Base-by-base conservation (phyloP, 2,329 filamentous ascomycete genomes). In the Leptographium procerum region DNA sequence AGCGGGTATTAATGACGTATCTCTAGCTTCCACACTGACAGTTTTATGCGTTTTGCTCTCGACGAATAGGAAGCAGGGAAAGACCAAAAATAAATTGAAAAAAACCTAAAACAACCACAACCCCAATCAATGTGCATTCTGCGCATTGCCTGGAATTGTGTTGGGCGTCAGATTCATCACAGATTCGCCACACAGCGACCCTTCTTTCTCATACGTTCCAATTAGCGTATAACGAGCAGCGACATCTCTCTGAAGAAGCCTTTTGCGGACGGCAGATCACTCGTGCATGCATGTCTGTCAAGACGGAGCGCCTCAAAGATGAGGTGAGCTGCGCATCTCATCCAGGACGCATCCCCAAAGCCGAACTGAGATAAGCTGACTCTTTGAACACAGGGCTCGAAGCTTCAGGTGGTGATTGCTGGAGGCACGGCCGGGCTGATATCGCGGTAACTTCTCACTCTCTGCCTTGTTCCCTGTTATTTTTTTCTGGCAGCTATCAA, bases 361-460 rank as follows among this genome's bases (percentile, higher is more conserved):
- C 14, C 8, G 6, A 19, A 19, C 7, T 45, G 43, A 9, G 33
- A 8, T n/a, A 2, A 14, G 48, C 48, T 52, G 48, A 52, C 48
- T 7, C 19, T 28, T 10, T 28, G 13, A 33, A n/a, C 43, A 9
- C 59, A 81, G 79, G 81, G 81, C 70, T 77, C 81, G 57, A 76
- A 71, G 62, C 70, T 79, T 51, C 81, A 84, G 68, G 79, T 82
- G 61, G 74, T 82, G 55, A 69, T 74, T 52, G 80, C 81, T 48
- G 81, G 81, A 58, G 80, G 77, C 53, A 76, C 77, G 64, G 89
- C 94, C 63, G 94, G 94, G 60, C 81, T 97, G 64, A 84, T 97
- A 63, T 94, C 94, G 57, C 87, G 91, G 87, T 90, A 78, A 58
- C 31, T 52, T 53, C 4, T 13, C 3, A 8, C 33, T 7, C 3